Evolutionary conservation across 495 filamentous ascomycete genomes (phyloP), one percentile per base, ranked within the genome.

Genomic region (Xylaria castorea): DNA sequence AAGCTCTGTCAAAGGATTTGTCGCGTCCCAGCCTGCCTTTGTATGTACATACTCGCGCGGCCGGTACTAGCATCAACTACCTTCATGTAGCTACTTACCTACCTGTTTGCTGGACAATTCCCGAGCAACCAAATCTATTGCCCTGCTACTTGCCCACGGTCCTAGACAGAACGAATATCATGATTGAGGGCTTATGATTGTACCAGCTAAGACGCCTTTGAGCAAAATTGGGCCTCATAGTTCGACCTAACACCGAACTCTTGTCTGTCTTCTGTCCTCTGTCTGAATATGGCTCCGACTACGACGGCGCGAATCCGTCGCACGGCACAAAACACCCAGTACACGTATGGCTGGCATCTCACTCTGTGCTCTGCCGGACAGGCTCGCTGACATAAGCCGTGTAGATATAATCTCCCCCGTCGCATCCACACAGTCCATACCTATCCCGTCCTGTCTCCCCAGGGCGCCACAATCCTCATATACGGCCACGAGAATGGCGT

Each of bases 401-500:
- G 27, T 66, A 96, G 93, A 81, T 97, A 97, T 78, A 87, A 92
- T 67, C 86, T 96, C 25, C 85, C 89, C 60, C 89, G 92, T 78
- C 92, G 93, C 75, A 85, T 94, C 66, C 86, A 94, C 81, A 83
- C 90, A 50, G 89, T 92, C 42, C 89, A 91, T 78, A 85, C 88
- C 66, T 97, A 97, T 78, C 94, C 94, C 8, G 81, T 94, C 32
- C 86, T 85, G 67, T 89, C 94, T 8, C 91, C 93, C 7, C 96
- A 97, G 79, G 94, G 93, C 75, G 95, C 94, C 11, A 92, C 90
- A 2, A 87, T 97, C 77, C 87, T 97, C 66, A 77, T 97, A 38
- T 95, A 96, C 78, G 94, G 91, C 67, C 91, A 96, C 73, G 91
- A 94, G 46, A 90, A 89, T 77, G 94, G 94, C 32, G 69, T 97